Base-by-base conservation (phyloP, 2,329 filamentous ascomycete species). In the Phaeoacremonium minimum region DNA sequence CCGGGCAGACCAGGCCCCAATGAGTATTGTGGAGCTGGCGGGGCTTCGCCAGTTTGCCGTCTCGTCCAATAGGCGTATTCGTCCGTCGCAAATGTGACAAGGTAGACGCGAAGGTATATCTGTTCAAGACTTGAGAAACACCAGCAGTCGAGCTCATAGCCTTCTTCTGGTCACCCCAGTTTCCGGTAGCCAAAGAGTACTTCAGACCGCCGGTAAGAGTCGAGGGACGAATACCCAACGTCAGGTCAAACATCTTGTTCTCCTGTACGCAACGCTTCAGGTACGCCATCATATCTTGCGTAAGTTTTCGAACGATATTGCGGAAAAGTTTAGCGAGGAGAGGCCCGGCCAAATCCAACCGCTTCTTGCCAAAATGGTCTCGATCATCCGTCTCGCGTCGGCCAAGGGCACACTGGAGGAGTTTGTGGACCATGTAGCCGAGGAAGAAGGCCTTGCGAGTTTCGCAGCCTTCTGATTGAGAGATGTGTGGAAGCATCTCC, bases 91-190 rank as follows among this genome's bases (percentile, higher is more conserved):
- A 76, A 83, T 98, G 94, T 14, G 93, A 98, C 30, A 98, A 67
- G 0, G 91, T 97, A 28, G 94, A 98, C 13, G 93, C 83, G 56
- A 96, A 98, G 1, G 94, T 97, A 60, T 97, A 98, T 58, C 93
- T 81, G 69, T 96, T 98, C 54, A 98, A 67, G 65, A 98, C 94
- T 66, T 98, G 93, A 32, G 91, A 97, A 32, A 98, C 93, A 73
- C 93, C 94, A 32, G 93, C 93, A 46, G 94, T 97, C 2, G 90
- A 87, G 50, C 85, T 91, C 51, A 87, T 86, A 15, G 93, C 90
- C 71, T 97, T 98, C 76, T 97, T 98, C 69, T 98, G 93, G 48
- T 98, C 93, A 55, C 93, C 94, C 94, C 93, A 98, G 65, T 98
- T 98, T 48, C 93, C 93, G 12, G 93, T 98, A 17, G 93, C 91